Base-by-base conservation (phyloP, 495 filamentous ascomycete genomes). In the Podospora pseudopauciseta region DNA sequence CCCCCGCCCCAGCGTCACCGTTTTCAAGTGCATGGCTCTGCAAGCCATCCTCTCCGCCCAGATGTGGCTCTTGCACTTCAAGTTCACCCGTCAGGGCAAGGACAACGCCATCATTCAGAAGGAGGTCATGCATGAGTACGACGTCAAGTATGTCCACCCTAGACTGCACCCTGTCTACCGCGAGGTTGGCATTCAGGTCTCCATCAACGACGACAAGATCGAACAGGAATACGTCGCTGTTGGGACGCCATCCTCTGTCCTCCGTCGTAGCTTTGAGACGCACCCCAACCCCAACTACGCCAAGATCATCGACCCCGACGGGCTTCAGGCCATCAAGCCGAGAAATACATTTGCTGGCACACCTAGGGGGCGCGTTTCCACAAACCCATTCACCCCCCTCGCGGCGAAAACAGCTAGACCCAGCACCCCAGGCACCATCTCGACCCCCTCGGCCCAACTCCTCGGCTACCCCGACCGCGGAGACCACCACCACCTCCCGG, bases 41-140 rank as follows among this genome's bases (percentile, higher is more conserved):
- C 85, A 90, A 30, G 72, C 83, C 18, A 79, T 97, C 6, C 81
- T 99, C 9, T 93, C 94, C 1, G 81, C 83, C 5, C 94, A 97
- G 78, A 84, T 97, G 66, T 82, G 86, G 16, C 82, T 90, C 20
- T 81, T 97, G 32, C 87, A 88, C 39, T 80, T 81, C 1, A 86
- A 82, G 23, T 97, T 93, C 78, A 85, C 86, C 4, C 94, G 94
- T 74, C 93, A 98, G 73, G 84, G 87, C 57, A 96, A 94, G 74
- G 95, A 99, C 77, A 84, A 86, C 1, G 84, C 88, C 0, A 80
- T 98, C 30, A 91, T 98, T 63, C 91, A 95, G 63, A 93, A 90
- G 70, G 92, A 97, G 77, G 94, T 99, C 6, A 80, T 97, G 80
- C 88, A 92, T 75, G 95, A 99, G 80, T 99, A 99, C 78, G 92